A percentile compares a stretch with the other conserved stretches of the same genome.
Conservation (phyloP, 805 yeast species). For the Vanderwaltozyma polyspora region DNA sequence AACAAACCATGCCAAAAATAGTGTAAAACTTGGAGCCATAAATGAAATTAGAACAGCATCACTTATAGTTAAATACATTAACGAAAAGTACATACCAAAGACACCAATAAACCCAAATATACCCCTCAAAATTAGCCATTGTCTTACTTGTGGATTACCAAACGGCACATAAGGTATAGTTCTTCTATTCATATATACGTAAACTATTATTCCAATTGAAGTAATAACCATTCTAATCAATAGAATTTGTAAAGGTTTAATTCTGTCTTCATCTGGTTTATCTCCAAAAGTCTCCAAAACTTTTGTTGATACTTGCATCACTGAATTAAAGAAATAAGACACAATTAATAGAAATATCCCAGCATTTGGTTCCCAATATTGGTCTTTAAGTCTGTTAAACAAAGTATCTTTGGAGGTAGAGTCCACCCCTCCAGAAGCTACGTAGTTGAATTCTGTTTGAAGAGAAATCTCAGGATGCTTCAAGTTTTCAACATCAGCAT, state of each 20-base stretch:
- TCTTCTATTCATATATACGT: constrained; percentile 37
- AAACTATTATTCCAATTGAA: constrained; percentile 42
- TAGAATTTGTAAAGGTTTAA: constrained; percentile 70
- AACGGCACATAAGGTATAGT: constrained; percentile 49
- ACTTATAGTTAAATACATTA: constrained; percentile 61
- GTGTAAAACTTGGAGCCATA: constrained; percentile 65
- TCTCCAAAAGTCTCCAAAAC: constrained; percentile 56
- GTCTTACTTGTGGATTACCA: constrained; percentile 54
- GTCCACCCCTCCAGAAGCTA: no score
- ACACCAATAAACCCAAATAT: constrained; percentile 70
- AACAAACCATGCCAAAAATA: constrained; percentile 56
- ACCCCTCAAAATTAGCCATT: constrained; percentile 51
- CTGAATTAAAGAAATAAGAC: constrained; percentile 63
- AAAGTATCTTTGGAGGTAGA: no score
- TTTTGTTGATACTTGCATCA: constrained; percentile 69
- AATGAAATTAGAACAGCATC: constrained; percentile 79
- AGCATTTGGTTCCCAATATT: constrained; percentile 22
- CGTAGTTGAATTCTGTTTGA: no score
- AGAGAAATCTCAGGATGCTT: no score
- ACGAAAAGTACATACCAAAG: constrained; percentile 62
- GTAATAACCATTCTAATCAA: constrained; percentile 72
- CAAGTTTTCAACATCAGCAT: no score
- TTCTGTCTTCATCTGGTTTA: constrained; percentile 36
- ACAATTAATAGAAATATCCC: constrained; percentile 50
- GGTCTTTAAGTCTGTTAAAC: no score